A percentile compares a stretch with the other conserved stretches of the same genome.
Evolutionary conservation across 2,329 filamentous ascomycete species (phyloP).

Genomic region (Aspergillus awamori): DNA sequence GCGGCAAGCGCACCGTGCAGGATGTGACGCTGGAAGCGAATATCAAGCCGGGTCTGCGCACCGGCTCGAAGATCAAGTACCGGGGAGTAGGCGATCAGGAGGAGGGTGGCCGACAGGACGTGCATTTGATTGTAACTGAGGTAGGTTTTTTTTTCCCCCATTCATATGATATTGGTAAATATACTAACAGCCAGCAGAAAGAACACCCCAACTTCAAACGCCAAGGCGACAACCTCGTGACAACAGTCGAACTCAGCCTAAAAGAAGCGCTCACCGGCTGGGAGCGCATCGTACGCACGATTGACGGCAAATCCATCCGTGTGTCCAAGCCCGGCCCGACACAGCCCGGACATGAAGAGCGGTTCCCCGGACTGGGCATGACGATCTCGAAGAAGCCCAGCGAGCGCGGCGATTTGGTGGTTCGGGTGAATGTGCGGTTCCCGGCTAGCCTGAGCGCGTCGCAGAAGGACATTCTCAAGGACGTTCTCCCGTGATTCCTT

Average conservation of each 20-base stretch:
- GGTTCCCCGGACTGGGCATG: constrained; percentile 88
- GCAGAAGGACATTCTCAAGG: constrained; percentile 80
- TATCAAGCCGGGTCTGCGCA: constrained; percentile 94
- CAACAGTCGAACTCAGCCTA: constrained; percentile 77
- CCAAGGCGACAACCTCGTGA: constrained; percentile 83
- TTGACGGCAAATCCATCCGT: constrained; percentile 83
- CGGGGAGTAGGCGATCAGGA: constrained; percentile 97
- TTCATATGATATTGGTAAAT: not conserved
- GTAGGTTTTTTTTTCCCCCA: constrained; percentile 55
- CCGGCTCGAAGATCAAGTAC: constrained; percentile 98
- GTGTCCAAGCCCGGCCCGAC: constrained; percentile 83
- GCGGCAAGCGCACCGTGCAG: constrained; percentile 80
- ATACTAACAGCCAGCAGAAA: constrained; percentile 67
- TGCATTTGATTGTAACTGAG: constrained; percentile 94
- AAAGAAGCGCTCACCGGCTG: constrained; percentile 96
- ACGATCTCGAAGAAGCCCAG: constrained; percentile 86
- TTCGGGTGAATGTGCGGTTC: constrained; percentile 92
- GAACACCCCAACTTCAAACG: constrained; percentile 80
- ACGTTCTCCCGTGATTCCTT: constrained; percentile 63
- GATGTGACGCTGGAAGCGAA: constrained; percentile 92
- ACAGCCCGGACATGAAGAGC: constrained; percentile 77
- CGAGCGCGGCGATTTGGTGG: constrained; percentile 82
- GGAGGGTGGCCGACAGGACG: constrained; percentile 90
- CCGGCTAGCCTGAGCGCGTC: constrained; percentile 72
- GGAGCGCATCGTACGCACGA: constrained; percentile 87